Conservation (phyloP, 1,284 basidiomycete species). For the Flammula alnicola region DNA sequence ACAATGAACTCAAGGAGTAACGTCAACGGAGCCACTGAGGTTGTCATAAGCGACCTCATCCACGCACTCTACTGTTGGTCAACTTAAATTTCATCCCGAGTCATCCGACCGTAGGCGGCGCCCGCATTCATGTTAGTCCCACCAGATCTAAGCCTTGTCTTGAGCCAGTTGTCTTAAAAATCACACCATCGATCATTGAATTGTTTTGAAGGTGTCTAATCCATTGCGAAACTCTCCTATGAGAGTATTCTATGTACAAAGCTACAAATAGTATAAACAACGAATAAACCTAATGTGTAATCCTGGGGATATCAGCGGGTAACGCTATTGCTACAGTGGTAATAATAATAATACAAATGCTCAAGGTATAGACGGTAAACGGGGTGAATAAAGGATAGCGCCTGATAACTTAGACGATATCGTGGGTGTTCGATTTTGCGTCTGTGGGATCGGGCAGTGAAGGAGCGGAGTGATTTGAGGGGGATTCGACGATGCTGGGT, state of each 20-base stretch:
- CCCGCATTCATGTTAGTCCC: too few relatives aligned
- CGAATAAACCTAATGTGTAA: not conserved
- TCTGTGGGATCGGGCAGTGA: constrained; percentile 11
- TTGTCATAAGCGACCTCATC: too few relatives aligned
- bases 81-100: too few relatives aligned
- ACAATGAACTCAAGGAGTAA: too few relatives aligned
- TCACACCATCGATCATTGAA: not conserved
- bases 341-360: constrained; percentile 20
- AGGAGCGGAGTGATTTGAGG: constrained; percentile 9
- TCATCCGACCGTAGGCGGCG: too few relatives aligned
- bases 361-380: not conserved
- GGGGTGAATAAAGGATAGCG: constrained; percentile 4
- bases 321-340: constrained; percentile 23
- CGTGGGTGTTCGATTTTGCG: constrained; percentile 25
- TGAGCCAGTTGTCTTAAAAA: too few relatives aligned
- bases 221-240: constrained; percentile 7
- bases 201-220: constrained; percentile 1
- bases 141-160: too few relatives aligned
- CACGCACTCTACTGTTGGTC: too few relatives aligned
- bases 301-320: not conserved
- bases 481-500: constrained; percentile 23
- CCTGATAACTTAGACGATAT: constrained; percentile 22
- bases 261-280: constrained; percentile 12
- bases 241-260: constrained; percentile 13
- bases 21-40: too few relatives aligned